Conservation (phyloP, 2,329 filamentous ascomycete genomes). For the Alternaria alternata region DNA sequence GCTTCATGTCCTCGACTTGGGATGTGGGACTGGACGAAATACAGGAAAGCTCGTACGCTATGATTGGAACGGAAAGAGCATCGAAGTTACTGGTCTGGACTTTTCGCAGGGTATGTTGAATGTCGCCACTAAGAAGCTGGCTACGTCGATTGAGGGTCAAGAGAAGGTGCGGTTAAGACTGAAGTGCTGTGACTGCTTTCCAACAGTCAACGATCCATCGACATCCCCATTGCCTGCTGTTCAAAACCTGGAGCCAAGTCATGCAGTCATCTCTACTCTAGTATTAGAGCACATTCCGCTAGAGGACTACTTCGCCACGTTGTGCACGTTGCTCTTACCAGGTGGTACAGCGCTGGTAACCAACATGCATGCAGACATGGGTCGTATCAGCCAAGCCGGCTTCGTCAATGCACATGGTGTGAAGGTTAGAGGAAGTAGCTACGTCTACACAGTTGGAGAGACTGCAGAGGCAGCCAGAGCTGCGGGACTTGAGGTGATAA, state of each 20-base stretch:
- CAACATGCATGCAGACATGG: slow-evolving; percentile 75
- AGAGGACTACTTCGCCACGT: slow-evolving; percentile 58
- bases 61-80: slow-evolving; percentile 30
- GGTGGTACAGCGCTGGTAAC: slow-evolving; percentile 66
- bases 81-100: slow-evolving; percentile 63
- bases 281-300: slow-evolving; percentile 71
- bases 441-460: slow-evolving; percentile 62
- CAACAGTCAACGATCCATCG: slow-evolving; percentile 22
- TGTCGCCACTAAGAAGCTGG: slow-evolving; percentile 56
- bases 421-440: slow-evolving; percentile 69
- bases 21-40: slow-evolving; percentile 71
- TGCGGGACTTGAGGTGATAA: slow-evolving; percentile 43
- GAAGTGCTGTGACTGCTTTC: slow-evolving; percentile 44
- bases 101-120: slow-evolving; percentile 66
- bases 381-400: slow-evolving; percentile 65
- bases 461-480: slow-evolving; percentile 58
- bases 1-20: slow-evolving; percentile 65
- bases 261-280: slow-evolving; percentile 66
- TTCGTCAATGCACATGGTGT: slow-evolving; percentile 62
- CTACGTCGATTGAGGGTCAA: not conserved
- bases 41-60: slow-evolving; percentile 61
- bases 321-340: slow-evolving; percentile 52
- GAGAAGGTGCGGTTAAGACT: slow-evolving; percentile 18
- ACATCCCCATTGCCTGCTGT: slow-evolving; percentile 33
- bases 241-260: slow-evolving; percentile 35